These are phyloP conservation scores for Lipomyces orientalis DNA, from an alignment of 805 yeast genomes.

Conservation along the genomic window DNA sequence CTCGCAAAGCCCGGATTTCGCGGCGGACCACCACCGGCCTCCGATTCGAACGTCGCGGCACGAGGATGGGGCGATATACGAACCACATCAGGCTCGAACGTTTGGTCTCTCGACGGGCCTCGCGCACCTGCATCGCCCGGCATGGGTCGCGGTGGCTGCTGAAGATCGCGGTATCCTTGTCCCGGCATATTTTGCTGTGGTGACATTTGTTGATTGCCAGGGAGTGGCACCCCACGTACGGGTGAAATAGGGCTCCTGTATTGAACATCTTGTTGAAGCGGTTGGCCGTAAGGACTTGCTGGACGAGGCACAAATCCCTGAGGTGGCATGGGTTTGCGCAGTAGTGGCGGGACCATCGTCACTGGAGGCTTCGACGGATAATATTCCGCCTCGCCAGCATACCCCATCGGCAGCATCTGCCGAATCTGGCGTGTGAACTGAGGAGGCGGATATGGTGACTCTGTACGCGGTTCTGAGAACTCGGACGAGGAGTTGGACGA, in stretches of 20 bases:
- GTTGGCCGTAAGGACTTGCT: constrained; percentile 3
- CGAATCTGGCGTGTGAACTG: neutral
- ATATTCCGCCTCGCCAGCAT: neutral
- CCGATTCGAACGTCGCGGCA: neutral
- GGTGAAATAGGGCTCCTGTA: neutral
- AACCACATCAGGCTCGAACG: neutral
- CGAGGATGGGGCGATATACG: neutral
- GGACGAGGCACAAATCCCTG: constrained; percentile 6
- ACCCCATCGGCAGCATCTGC: neutral
- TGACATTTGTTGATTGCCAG: neutral
- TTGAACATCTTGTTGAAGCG: neutral
- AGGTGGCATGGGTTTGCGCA: constrained; percentile 8
- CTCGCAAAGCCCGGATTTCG: neutral
- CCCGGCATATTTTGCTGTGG: neutral
- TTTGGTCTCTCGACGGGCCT: neutral
- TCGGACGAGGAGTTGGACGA: constrained; percentile 20
- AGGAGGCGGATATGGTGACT: constrained; percentile 25
- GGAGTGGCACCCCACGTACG: neutral
- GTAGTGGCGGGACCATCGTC: constrained; percentile 8
- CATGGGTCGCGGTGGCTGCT: neutral
- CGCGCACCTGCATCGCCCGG: neutral
- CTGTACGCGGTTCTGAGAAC: constrained; percentile 32
- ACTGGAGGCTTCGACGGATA: neutral
- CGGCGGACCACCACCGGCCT: neutral
- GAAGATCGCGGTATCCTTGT: constrained; percentile 5